Conservation (phyloP, 305 asterid species). For the Plantago lanceolata region DNA sequence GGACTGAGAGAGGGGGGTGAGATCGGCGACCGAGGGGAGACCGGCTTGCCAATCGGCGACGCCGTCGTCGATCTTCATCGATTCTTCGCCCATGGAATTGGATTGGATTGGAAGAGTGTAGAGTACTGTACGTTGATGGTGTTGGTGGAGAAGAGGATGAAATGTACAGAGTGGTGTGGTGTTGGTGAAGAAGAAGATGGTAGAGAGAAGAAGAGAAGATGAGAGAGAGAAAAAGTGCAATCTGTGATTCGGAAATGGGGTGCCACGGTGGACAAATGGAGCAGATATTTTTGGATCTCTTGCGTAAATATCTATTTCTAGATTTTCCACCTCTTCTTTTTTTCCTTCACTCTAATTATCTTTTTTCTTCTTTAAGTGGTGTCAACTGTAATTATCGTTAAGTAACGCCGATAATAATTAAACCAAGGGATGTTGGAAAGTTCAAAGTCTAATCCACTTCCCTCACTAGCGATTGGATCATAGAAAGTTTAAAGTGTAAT, state of each 20-base stretch:
- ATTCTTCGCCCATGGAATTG: slow-evolving; percentile 22
- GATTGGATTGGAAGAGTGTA: neutral
- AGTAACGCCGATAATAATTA: no score
- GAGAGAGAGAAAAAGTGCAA: slow-evolving; percentile 8
- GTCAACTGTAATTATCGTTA: no score
- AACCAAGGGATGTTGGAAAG: no score
- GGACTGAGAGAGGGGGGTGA: slow-evolving; percentile 30
- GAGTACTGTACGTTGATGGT: no score
- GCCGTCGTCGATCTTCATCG: slow-evolving; percentile 16
- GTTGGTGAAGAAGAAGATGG: neutral
- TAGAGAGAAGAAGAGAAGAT: neutral
- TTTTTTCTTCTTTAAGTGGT: no score
- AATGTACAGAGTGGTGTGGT: neutral
- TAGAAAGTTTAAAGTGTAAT: no score
- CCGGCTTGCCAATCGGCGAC: slow-evolving; percentile 32
- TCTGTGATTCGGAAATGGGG: neutral
- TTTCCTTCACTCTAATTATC: neutral
- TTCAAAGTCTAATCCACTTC: no score
- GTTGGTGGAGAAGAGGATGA: neutral
- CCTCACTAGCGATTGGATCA: no score
- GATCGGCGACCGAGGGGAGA: slow-evolving; percentile 29
- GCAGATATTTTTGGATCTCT: slow-evolving; percentile 11
- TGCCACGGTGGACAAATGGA: slow-evolving; percentile 2
- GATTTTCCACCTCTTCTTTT: neutral
- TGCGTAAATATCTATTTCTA: neutral